phyloP scores from a whole-genome alignment of 2,329 filamentous ascomycete genomes.

The Aureobasidium lini region DNA sequence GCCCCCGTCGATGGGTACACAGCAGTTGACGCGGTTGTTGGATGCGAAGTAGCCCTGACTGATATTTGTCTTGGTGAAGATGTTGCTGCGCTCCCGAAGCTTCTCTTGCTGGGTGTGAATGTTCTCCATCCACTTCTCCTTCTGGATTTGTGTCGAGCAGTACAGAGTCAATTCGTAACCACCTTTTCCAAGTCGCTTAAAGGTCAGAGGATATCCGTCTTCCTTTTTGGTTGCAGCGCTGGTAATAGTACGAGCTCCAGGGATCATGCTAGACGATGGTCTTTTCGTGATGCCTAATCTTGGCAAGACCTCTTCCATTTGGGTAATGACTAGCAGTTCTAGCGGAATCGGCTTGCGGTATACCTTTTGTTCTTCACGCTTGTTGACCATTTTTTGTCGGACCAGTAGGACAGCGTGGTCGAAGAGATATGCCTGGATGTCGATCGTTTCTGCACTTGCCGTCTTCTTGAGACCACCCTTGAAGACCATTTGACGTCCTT shows the following conservation, averaged over 20 bases:
- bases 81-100: constrained; percentile 66
- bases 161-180: constrained; percentile 90
- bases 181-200: constrained; percentile 89
- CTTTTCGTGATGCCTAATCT: constrained; percentile 72
- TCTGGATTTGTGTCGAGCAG: constrained; percentile 73
- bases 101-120: constrained; percentile 87
- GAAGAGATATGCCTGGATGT: constrained; percentile 92
- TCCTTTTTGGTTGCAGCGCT: constrained; percentile 43
- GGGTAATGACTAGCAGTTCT: constrained; percentile 83
- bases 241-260: constrained; percentile 47
- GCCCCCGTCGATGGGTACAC: constrained; percentile 89
- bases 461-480: constrained; percentile 93
- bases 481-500: constrained; percentile 85
- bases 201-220: constrained; percentile 90
- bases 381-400: constrained; percentile 83
- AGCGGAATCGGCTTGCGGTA: constrained; percentile 93
- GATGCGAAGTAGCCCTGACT: constrained; percentile 88
- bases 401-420: constrained; percentile 93
- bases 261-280: constrained; percentile 76
- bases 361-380: constrained; percentile 88
- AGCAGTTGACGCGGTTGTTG: constrained; percentile 85
- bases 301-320: constrained; percentile 95
- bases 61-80: constrained; percentile 59
- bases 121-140: constrained; percentile 95
- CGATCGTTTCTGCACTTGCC: constrained; percentile 69